A percentile compares a stretch with the other conserved stretches of the same genome.
Evolutionary conservation across 768 basidiomycete species (phyloP).

Genomic region (Coprinellus aureogranulatus): DNA sequence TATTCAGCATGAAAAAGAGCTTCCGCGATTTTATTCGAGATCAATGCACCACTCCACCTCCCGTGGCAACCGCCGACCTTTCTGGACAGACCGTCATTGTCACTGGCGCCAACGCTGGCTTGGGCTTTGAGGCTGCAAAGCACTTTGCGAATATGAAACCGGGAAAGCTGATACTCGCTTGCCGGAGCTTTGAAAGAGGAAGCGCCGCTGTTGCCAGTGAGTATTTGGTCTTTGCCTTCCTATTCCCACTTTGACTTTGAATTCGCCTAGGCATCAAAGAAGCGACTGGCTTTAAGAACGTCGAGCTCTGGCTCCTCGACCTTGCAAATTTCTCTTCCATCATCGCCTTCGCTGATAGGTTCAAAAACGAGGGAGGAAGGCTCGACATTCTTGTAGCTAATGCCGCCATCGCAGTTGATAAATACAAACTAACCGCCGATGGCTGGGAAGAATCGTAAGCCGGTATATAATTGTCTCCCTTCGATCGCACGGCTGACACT

Average conservation of each 20-base stretch:
- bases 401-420: constrained; percentile 23
- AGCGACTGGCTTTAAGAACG: constrained; percentile 29
- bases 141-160: constrained; percentile 46
- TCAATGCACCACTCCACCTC: constrained; percentile 18
- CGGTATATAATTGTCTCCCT: too few relatives aligned
- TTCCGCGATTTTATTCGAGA: not conserved
- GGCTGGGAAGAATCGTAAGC: constrained; percentile 47
- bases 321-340: constrained; percentile 37
- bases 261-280: constrained; percentile 18
- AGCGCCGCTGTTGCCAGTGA: constrained; percentile 32
- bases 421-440: constrained; percentile 26
- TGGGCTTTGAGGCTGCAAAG: constrained; percentile 45
- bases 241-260: not conserved
- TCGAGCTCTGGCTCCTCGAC: constrained; percentile 39
- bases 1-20: constrained; percentile 4
- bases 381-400: constrained; percentile 48
- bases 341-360: constrained; percentile 31
- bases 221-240: constrained; percentile 9
- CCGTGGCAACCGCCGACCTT: constrained; percentile 35
- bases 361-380: constrained; percentile 29
- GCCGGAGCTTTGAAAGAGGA: constrained; percentile 32
- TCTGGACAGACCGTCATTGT: constrained; percentile 46
- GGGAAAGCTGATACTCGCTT: constrained; percentile 34
- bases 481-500: too few relatives aligned
- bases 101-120: constrained; percentile 47